Evolutionary conservation across 352 stramenopile species (phyloP).

Genomic region (Phytophthora rubi): DNA sequence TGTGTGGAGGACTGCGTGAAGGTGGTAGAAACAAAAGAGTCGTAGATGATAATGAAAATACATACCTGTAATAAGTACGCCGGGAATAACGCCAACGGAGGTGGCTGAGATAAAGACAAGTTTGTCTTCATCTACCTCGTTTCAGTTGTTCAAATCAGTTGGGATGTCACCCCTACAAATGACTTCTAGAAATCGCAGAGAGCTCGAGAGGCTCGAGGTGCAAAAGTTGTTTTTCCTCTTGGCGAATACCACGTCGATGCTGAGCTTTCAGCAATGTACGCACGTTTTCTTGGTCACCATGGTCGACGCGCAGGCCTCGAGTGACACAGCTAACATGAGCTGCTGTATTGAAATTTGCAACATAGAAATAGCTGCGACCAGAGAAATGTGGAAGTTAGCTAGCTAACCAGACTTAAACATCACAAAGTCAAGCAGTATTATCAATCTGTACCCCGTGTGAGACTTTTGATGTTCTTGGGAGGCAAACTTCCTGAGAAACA

Average conservation of each 20-base stretch:
- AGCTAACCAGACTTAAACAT: not conserved
- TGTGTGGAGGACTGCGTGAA: conserved; percentile 40
- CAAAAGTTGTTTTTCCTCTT: conserved; percentile 6
- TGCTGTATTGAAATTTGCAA: conserved; percentile 40
- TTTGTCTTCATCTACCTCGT: too few relatives aligned
- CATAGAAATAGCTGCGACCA: conserved; percentile 39
- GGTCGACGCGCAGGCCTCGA: conserved; percentile 27
- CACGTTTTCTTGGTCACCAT: conserved; percentile 36
- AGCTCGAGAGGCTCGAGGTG: conserved; percentile 14
- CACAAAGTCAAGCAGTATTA: not conserved
- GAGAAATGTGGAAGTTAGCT: not conserved
- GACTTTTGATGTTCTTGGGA: conserved; percentile 12
- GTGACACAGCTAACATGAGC: conserved; percentile 34
- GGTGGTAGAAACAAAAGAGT: not conserved
- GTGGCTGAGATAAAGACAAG: too few relatives aligned
- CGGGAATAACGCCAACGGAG: too few relatives aligned
- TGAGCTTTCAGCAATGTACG: conserved; percentile 47
- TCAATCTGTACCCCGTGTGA: conserved; percentile 14
- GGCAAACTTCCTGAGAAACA: conserved; percentile 21
- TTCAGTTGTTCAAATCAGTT: too few relatives aligned
- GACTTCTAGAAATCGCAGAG: conserved; percentile 11
- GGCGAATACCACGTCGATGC: conserved; percentile 14
- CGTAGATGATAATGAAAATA: not conserved
- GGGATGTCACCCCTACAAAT: not conserved
- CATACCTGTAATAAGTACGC: too few relatives aligned